Evolutionary conservation across 495 filamentous ascomycete species (phyloP), one percentile per base, ranked within the genome.

Genomic region (Penicillium lividum): DNA sequence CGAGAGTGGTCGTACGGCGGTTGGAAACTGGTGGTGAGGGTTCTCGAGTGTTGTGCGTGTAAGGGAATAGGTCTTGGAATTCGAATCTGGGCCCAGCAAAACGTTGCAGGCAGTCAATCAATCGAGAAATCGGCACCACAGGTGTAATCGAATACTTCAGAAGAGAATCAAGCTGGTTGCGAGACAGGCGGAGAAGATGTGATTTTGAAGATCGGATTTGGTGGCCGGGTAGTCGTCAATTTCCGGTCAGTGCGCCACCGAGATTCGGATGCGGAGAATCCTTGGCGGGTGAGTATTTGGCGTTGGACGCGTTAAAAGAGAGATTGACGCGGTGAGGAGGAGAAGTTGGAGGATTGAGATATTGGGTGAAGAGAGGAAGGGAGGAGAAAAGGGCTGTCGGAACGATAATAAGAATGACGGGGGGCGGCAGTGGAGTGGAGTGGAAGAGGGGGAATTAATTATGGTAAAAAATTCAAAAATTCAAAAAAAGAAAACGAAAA

Each of bases 1-100:
- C 75, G 74, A 77, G 69, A 72, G 75, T 78, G 73, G 67, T 78
- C 77, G 77, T 76, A 75, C 77, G 77, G 77, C 77, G 77, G 70
- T 68, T 75, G 53, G 64, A 65, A 68, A 54, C 29, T 53, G 62
- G 56, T 60, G 58, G 51, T 46, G 38, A 58, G 43, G 56, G 54
- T 68, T 61, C 67, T 66, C 57, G 47, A 66, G 59, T 47, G 62
- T 65, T 66, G 55, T 40, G 40, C 51, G 57, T 48, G 40, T 56
- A 49, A 34, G 40, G 28, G 15, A 30, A 60, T 52, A 15, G 36
- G 51, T 33, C 45, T 58, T 51, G 7, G 53, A 59, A 58, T 46
- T 65, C 58, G 54, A 63, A 58, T 63, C 48, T 53, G 43, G 51
- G 50, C 46, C 48, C 50, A 54, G 61, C 53, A 56, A 36, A 53